Evolutionary conservation across 352 stramenopile genomes (phyloP).

Genomic region (Plasmopara viticola): DNA sequence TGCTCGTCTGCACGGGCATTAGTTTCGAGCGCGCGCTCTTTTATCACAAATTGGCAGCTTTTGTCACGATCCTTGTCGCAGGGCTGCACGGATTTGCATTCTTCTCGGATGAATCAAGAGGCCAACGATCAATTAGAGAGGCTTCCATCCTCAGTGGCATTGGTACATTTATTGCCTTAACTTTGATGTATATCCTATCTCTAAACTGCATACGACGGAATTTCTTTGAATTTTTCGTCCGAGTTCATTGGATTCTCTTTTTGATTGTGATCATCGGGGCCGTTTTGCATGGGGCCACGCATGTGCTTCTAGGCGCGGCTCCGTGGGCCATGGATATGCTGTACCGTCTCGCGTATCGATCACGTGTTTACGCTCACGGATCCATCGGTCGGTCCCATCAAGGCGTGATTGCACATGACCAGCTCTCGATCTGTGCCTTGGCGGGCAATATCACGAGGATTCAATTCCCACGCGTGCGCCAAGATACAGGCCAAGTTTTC

Average conservation of each 20-base stretch:
- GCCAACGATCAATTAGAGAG: slow-evolving; percentile 13
- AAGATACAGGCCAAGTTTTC: slow-evolving; percentile 34
- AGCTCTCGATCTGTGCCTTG: slow-evolving; percentile 25
- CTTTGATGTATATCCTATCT: slow-evolving; percentile 30
- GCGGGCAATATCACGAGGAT: slow-evolving; percentile 36
- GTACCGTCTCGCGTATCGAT: slow-evolving; percentile 29
- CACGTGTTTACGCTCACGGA: slow-evolving; percentile 22
- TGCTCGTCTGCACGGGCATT: slow-evolving; percentile 35
- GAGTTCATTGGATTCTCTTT: slow-evolving; percentile 48
- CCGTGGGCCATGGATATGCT: slow-evolving; percentile 36
- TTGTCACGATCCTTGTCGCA: slow-evolving; percentile 30
- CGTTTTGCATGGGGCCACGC: slow-evolving; percentile 33
- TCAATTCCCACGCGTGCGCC: slow-evolving; percentile 36
- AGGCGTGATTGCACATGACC: slow-evolving; percentile 25
- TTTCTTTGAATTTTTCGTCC: slow-evolving; percentile 51
- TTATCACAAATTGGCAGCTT: slow-evolving; percentile 48
- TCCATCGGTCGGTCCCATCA: slow-evolving; percentile 8
- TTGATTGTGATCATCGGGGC: slow-evolving; percentile 30
- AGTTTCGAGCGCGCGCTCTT: slow-evolving; percentile 45
- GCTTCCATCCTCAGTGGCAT: slow-evolving; percentile 17
- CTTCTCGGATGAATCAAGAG: slow-evolving; percentile 12
- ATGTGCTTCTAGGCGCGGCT: slow-evolving; percentile 28
- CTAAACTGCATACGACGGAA: slow-evolving; percentile 32
- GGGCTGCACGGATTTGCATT: slow-evolving; percentile 35
- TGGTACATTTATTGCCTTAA: slow-evolving; percentile 25